Base-by-base conservation (phyloP, 257 asterid species). In the Sherardia arvensis region DNA sequence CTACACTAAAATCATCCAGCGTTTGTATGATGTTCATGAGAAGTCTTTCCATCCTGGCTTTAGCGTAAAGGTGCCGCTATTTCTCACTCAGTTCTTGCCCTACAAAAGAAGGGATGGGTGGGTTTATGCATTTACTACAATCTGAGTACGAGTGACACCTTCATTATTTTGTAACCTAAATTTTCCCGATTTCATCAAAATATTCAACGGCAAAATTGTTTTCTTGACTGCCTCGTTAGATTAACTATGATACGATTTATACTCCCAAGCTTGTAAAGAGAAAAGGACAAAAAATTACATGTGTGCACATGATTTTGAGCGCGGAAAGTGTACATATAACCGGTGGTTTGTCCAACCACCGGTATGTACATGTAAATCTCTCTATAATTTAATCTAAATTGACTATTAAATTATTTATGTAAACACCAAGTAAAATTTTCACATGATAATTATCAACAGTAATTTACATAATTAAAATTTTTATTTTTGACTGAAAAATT, bases 101-200 rank as follows among this genome's bases (percentile, higher is more conserved):
- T 36, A 29, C 62, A 58, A 58, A 58, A 29, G 25, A 28, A 17
- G 62, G 62, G 33, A 57, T 43, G 47, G 47, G 47, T n/a, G 34
- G 47, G 47, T 12, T 36, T 36, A 38, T 1, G 47, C 47, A 38
- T 38, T 38, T 9, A 10, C 47, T 9, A 1, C 2, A 9, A 38
- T 38, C n/a, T n/a, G n/a, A n/a, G n/a, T n/a, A n/a, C n/a, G n/a
- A n/a, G n/a, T n/a, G n/a, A n/a, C n/a, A n/a, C n/a, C n/a, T n/a
- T n/a, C n/a, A n/a, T n/a, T n/a, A n/a, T 14, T 18, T 55, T 55
- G 61, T n/a, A 23, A 15, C 40, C 23, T 5, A 40, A 27, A 18
- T 28, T 57, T 6, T 15, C 20, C 21, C 33, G 33, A 11, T 25
- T 55, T 55, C 27, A 20, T 4, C 26, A n/a, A n/a, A n/a, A n/a